A percentile compares a stretch with the other conserved stretches of the same genome.
These are phyloP conservation scores for Trichoderma sp. DNA, from an alignment of 2,329 filamentous ascomycete species.

Conservation along the genomic window DNA sequence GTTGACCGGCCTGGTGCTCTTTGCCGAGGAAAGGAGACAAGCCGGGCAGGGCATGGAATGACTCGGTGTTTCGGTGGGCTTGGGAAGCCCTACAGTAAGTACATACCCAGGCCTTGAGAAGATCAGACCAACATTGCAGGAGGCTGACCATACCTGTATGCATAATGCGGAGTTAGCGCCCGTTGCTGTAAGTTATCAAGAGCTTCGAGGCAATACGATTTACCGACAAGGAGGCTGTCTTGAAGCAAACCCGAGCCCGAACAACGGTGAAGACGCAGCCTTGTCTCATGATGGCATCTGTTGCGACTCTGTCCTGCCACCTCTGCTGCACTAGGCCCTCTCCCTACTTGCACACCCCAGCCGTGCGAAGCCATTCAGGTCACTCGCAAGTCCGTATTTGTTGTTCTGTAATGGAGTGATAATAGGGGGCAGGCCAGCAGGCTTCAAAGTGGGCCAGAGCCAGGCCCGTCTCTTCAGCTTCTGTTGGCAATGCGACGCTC, in stretches of 20 bases:
- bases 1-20: neutral
- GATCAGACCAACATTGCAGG: constrained; percentile 14
- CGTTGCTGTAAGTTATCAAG: neutral
- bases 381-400: neutral
- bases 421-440: constrained; percentile 10
- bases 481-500: constrained; percentile 6
- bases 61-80: neutral
- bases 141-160: neutral
- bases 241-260: neutral
- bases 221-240: neutral
- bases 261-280: constrained; percentile 13
- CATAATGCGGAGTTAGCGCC: constrained; percentile 13
- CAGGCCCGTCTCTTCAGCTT: constrained; percentile 17
- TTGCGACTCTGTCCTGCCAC: constrained; percentile 8
- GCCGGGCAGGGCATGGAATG: constrained; percentile 4
- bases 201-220: neutral
- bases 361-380: neutral
- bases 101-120: neutral
- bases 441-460: constrained; percentile 14
- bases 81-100: neutral
- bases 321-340: neutral
- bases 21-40: constrained; percentile 11
- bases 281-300: constrained; percentile 7
- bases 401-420: constrained; percentile 5
- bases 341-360: constrained; percentile 7